phyloP scores from a whole-genome alignment of 371 early-diverging fungal genomes.

The Mucor circinelloides region DNA sequence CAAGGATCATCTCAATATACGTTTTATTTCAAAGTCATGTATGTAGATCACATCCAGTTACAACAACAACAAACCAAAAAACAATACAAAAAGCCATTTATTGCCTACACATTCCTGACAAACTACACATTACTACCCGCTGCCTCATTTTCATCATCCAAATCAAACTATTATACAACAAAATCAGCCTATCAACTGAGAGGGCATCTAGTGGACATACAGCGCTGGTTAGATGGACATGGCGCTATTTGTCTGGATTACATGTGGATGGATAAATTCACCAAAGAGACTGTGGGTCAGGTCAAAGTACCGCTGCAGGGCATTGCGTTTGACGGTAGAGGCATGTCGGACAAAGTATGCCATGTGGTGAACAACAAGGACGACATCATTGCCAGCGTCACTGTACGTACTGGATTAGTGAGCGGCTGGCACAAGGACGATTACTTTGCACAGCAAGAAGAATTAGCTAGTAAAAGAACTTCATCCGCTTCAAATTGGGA shows the following conservation, averaged over 20 bases:
- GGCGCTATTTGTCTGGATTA: constrained; percentile 19
- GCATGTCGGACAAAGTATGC: constrained; percentile 30
- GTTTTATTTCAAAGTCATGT: constrained; percentile 41
- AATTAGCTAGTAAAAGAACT: not conserved
- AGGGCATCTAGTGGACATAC: constrained; percentile 44
- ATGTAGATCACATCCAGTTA: constrained; percentile 36
- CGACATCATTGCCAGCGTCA: constrained; percentile 38
- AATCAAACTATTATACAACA: not conserved
- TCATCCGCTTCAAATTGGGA: not conserved
- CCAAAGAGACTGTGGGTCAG: constrained; percentile 35
- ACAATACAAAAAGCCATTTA: constrained; percentile 26
- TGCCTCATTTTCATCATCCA: constrained; percentile 25
- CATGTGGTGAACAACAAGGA: constrained; percentile 16
- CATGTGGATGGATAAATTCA: constrained; percentile 29
- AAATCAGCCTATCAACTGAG: constrained; percentile 39
- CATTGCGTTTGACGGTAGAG: constrained; percentile 23
- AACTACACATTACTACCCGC: constrained; percentile 33
- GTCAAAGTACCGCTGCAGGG: constrained; percentile 28
- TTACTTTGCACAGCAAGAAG: not conserved
- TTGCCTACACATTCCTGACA: constrained; percentile 39
- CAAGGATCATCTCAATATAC: constrained; percentile 39
- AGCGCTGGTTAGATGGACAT: constrained; percentile 39
- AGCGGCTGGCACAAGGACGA: constrained; percentile 43
- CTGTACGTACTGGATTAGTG: constrained; percentile 39
- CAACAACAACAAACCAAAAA: constrained; percentile 12